phyloP scores from a whole-genome alignment of 2,329 filamentous ascomycete species.

The Pseudocercospora vitis region DNA sequence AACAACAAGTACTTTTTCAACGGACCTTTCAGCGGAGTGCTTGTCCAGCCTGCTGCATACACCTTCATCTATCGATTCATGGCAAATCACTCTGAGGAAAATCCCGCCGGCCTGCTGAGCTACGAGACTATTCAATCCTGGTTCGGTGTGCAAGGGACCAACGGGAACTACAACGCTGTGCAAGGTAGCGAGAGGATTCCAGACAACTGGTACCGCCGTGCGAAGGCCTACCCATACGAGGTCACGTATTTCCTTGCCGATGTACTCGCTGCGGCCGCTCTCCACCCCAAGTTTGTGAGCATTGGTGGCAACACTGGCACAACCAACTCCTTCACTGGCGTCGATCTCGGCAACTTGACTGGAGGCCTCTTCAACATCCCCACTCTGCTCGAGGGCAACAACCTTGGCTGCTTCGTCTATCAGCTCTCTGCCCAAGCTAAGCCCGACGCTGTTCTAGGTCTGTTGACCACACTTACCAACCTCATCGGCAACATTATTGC shows the following conservation, averaged over 20 bases:
- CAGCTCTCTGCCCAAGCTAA: constrained; percentile 38
- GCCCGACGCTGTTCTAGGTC: constrained; percentile 32
- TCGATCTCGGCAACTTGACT: constrained; percentile 31
- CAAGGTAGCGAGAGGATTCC: constrained; percentile 32
- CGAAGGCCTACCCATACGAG: constrained; percentile 34
- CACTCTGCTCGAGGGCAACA: constrained; percentile 37
- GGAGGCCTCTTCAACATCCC: constrained; percentile 29
- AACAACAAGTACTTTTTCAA: constrained; percentile 34
- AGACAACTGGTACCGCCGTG: constrained; percentile 36
- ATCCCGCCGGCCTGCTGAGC: constrained; percentile 27
- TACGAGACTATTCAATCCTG: constrained; percentile 27
- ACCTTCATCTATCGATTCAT: constrained; percentile 38
- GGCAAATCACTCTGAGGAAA: constrained; percentile 30
- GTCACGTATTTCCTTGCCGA: constrained; percentile 36
- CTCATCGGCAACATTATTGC: constrained; percentile 19
- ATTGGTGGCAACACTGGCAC: constrained; percentile 37
- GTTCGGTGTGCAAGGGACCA: constrained; percentile 29
- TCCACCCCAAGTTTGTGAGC: constrained; percentile 36
- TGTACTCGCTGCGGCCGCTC: constrained; percentile 21
- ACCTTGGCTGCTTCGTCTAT: constrained; percentile 41
- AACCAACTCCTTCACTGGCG: constrained; percentile 29
- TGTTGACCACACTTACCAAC: constrained; percentile 15
- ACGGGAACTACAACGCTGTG: constrained; percentile 24
- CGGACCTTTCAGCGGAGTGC: constrained; percentile 34
- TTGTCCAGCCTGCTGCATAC: constrained; percentile 33